Conservation (phyloP, 2,329 filamentous ascomycete species). For the Samsoniella hepiali region DNA sequence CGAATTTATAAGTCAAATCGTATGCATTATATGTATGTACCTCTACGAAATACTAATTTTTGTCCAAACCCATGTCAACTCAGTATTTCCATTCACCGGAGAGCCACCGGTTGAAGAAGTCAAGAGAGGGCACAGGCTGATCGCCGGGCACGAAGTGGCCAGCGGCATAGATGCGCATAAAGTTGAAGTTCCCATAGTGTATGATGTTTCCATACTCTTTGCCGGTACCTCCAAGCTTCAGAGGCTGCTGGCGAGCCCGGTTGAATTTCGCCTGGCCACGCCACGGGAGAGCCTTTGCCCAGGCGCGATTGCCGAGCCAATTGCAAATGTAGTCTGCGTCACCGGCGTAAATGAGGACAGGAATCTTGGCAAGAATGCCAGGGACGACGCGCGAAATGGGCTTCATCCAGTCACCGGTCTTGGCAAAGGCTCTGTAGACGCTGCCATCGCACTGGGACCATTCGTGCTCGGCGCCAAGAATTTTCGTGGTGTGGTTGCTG, state of each 20-base stretch:
- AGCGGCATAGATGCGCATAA: constrained; percentile 21
- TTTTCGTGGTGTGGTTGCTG: constrained; percentile 74
- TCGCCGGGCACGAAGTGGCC: constrained; percentile 21
- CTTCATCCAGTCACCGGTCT: constrained; percentile 99
- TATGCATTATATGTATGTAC: constrained; percentile 9
- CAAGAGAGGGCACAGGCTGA: constrained; percentile 18
- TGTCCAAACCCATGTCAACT: neutral
- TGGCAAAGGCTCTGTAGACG: constrained; percentile 97
- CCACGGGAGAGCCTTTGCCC: constrained; percentile 94
- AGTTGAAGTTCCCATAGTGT: constrained; percentile 18
- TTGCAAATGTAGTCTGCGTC: constrained; percentile 92
- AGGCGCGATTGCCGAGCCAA: constrained; percentile 97
- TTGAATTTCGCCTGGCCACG: constrained; percentile 78
- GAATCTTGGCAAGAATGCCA: constrained; percentile 81
- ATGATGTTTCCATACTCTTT: constrained; percentile 21
- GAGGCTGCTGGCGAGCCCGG: constrained; percentile 64
- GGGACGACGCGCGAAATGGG: constrained; percentile 92
- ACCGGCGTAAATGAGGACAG: constrained; percentile 89
- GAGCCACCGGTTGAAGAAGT: constrained; percentile 23
- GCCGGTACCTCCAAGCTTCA: constrained; percentile 53
- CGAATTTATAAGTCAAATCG: neutral
- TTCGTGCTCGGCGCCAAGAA: constrained; percentile 86
- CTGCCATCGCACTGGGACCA: constrained; percentile 98
- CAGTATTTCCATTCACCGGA: constrained; percentile 20
- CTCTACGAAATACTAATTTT: neutral